Evolutionary conservation across 169 alveolate species (phyloP).

Genomic region (Eimeria tenella): DNA sequence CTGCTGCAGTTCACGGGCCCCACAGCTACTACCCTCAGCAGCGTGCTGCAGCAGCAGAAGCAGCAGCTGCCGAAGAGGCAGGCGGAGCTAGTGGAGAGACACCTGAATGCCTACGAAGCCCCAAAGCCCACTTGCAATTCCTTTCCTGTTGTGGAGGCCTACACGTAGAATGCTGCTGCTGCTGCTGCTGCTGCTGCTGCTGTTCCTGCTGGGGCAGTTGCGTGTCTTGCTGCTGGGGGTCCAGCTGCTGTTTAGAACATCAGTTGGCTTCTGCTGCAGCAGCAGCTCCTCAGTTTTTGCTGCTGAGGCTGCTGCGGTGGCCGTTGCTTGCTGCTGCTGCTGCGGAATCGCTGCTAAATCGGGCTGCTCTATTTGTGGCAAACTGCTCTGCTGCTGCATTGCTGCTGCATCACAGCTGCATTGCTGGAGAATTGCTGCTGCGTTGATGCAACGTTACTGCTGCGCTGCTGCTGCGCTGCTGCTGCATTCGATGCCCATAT

Average conservation of each 20-base stretch:
- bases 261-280: neutral
- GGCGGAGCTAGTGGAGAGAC: neutral
- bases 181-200: constrained; percentile 20
- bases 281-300: neutral
- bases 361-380: too few species aligned
- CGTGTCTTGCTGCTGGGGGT: neutral
- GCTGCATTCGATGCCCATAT: too few species aligned
- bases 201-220: neutral
- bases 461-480: too few species aligned
- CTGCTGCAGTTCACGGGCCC: neutral
- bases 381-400: too few species aligned
- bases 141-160: neutral
- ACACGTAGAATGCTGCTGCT: neutral
- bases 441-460: too few species aligned
- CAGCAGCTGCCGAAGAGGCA: neutral
- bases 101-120: neutral
- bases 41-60: neutral
- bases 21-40: neutral
- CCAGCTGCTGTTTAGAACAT: neutral
- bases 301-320: neutral
- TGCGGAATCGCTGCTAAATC: neutral
- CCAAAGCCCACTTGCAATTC: neutral
- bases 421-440: too few species aligned
- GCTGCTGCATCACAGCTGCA: too few species aligned
- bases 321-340: neutral